Percentiles rank a stretch among this genome's conserved stretches.
These are phyloP conservation scores for Baudoinia panamericana DNA, from an alignment of 495 filamentous ascomycete species.

Conservation along the genomic window DNA sequence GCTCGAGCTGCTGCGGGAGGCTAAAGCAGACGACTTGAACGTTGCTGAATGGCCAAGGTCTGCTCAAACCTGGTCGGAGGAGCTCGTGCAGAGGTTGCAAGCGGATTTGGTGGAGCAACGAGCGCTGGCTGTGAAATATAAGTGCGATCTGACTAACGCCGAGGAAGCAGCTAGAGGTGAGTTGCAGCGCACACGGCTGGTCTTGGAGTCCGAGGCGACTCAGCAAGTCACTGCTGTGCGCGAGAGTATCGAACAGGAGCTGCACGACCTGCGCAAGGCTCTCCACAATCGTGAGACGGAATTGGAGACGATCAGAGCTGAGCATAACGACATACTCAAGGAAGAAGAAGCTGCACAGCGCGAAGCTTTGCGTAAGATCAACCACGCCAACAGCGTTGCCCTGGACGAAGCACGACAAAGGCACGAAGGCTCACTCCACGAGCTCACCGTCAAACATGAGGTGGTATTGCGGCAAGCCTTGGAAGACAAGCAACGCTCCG, in stretches of 20 bases:
- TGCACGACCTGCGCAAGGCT: conserved; percentile 52
- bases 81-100: conserved; percentile 48
- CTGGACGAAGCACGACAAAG: conserved; percentile 54
- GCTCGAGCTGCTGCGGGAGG: conserved; percentile 44
- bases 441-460: conserved; percentile 51
- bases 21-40: conserved; percentile 29
- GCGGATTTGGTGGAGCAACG: conserved; percentile 55
- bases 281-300: conserved; percentile 60
- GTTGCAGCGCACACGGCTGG: conserved; percentile 58
- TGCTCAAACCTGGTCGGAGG: conserved; percentile 44
- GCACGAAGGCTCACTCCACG: conserved; percentile 59
- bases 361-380: conserved; percentile 40
- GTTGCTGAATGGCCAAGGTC: conserved; percentile 44
- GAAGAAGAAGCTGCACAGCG: conserved; percentile 47
- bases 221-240: conserved; percentile 70
- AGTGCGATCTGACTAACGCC: conserved; percentile 72
- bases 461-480: conserved; percentile 51
- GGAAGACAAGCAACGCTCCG: conserved; percentile 30
- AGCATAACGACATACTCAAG: conserved; percentile 64
- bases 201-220: conserved; percentile 73
- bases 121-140: conserved; percentile 48
- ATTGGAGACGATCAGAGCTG: conserved; percentile 56
- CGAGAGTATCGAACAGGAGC: conserved; percentile 60
- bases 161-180: conserved; percentile 63
- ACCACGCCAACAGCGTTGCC: conserved; percentile 46